Percentiles rank a stretch among this genome's conserved stretches.
Conservation (phyloP, 1,139 yeast genomes). For the Taphrina populina region DNA sequence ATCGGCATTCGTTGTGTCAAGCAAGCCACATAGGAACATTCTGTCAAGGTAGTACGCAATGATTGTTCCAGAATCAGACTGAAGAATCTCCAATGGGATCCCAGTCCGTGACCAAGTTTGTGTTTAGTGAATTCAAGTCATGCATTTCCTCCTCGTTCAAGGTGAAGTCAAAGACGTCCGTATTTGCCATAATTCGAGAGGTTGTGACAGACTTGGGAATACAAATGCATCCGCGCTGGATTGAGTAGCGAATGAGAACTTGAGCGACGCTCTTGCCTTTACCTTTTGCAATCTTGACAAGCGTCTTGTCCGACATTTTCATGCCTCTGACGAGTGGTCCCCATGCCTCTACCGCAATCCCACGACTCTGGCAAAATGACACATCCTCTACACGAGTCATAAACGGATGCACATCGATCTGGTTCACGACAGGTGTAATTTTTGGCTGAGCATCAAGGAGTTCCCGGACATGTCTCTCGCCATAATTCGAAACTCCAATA, state of each 20-base stretch:
- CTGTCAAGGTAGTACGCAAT: no score
- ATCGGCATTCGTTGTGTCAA: no score
- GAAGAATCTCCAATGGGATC: constrained; percentile 36
- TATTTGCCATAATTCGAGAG: constrained; percentile 60
- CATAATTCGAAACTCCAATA: constrained; percentile 52
- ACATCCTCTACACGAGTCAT: constrained; percentile 51
- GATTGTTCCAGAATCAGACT: constrained; percentile 1
- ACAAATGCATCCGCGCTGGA: constrained; percentile 57
- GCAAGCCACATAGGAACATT: no score
- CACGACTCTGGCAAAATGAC: constrained; percentile 52
- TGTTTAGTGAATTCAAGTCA: constrained; percentile 38
- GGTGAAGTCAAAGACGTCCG: constrained; percentile 53
- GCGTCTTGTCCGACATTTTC: constrained; percentile 53
- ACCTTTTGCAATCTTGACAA: constrained; percentile 45
- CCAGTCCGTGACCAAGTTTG: constrained; percentile 39
- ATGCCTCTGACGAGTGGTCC: constrained; percentile 62
- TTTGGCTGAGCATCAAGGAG: constrained; percentile 44
- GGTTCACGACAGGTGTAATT: constrained; percentile 53
- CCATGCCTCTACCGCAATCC: constrained; percentile 62
- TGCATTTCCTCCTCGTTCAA: constrained; percentile 58
- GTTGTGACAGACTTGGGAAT: constrained; percentile 70
- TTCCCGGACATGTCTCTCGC: constrained; percentile 48
- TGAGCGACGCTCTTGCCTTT: constrained; percentile 50
- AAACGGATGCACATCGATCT: constrained; percentile 58
- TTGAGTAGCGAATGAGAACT: constrained; percentile 51